Conservation (phyloP, 2,329 filamentous ascomycete species). For the Aureobasidium sp. region DNA sequence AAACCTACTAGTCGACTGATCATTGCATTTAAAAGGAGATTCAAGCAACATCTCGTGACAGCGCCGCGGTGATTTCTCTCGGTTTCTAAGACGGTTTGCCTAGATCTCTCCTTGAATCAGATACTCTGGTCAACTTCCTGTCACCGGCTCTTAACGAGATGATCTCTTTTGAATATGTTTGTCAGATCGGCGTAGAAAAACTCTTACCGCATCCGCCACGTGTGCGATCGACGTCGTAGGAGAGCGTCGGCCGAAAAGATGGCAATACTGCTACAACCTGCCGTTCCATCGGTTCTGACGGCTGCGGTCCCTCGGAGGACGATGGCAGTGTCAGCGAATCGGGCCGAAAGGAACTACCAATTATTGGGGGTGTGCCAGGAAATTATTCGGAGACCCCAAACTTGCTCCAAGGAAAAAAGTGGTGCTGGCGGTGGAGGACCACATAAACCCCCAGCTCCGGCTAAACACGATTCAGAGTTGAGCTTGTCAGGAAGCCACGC, state of each 20-base stretch:
- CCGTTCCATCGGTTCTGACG: not conserved
- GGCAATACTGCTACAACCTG: not conserved
- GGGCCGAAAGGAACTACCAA: not conserved
- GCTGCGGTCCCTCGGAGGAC: not conserved
- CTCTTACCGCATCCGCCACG: not conserved
- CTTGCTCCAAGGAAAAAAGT: constrained; percentile 1
- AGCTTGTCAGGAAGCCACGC: not conserved
- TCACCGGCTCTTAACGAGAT: no score
- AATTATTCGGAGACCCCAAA: constrained; percentile 8
- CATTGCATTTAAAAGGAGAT: not conserved
- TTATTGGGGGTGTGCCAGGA: not conserved
- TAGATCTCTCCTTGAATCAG: no score
- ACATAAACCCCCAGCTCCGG: not conserved
- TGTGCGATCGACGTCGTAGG: not conserved
- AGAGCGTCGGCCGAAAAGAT: not conserved
- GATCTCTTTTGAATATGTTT: no score
- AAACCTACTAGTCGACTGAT: not conserved
- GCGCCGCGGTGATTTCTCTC: no score
- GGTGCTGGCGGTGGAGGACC: not conserved
- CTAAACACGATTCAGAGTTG: not conserved
- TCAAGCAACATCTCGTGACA: no score
- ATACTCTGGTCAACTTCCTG: no score
- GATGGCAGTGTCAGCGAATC: not conserved
- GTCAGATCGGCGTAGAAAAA: not conserved
- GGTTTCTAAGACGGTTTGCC: no score